These are phyloP conservation scores for Trifolium dubium DNA, from an alignment of 306 rosid species.

Conservation along the genomic window DNA sequence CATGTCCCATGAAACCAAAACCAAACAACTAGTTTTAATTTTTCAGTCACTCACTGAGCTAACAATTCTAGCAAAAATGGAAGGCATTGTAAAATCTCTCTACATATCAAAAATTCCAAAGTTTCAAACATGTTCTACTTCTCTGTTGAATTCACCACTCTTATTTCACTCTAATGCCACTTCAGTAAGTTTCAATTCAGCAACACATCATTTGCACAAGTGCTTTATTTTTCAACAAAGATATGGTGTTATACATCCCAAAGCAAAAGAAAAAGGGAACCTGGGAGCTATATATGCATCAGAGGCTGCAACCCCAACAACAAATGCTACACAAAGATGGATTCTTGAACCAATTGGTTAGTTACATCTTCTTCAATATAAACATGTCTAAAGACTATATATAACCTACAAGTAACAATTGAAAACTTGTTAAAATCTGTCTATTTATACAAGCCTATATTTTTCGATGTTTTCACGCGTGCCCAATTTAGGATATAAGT, in stretches of 20 bases:
- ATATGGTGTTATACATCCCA: constrained; percentile 29
- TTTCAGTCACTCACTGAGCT: background rate
- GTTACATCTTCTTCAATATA: constrained; percentile 36
- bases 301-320: constrained; percentile 43
- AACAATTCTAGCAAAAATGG: constrained; percentile 50
- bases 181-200: constrained; percentile 44
- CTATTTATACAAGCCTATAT: too few relatives aligned
- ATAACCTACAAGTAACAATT: background rate
- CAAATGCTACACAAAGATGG: constrained; percentile 61
- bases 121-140: constrained; percentile 34
- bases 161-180: constrained; percentile 44
- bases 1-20: constrained; percentile 30
- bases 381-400: background rate
- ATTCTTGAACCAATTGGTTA: constrained; percentile 87
- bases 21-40: background rate
- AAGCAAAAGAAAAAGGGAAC: constrained; percentile 36
- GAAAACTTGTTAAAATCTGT: background rate
- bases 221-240: constrained; percentile 45
- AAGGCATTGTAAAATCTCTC: constrained; percentile 50
- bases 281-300: constrained; percentile 51
- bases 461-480: too few relatives aligned
- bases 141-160: constrained; percentile 39
- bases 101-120: constrained; percentile 50
- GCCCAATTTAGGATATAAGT: too few relatives aligned
- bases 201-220: constrained; percentile 43